These are phyloP conservation scores for Cicer pinnatifidum DNA, from an alignment of 306 rosid species.

Conservation along the genomic window DNA sequence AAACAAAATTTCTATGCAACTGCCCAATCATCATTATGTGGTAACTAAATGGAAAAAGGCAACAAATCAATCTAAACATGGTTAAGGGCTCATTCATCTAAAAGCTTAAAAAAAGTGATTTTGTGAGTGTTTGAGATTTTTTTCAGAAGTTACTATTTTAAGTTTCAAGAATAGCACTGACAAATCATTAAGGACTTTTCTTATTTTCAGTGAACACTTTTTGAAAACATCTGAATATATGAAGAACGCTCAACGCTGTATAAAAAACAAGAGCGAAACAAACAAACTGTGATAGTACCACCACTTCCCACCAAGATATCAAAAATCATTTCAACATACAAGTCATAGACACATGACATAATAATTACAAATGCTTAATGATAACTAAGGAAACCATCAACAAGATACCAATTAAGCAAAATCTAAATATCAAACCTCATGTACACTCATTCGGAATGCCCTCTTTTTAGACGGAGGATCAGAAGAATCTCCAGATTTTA, in stretches of 20 bases:
- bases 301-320: neutral
- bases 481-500: conserved; percentile 48
- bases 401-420: conserved; percentile 19
- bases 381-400: conserved; percentile 18
- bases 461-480: conserved; percentile 56
- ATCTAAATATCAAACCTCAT: conserved; percentile 70
- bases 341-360: neutral
- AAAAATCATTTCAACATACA: neutral
- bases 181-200: neutral
- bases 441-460: conserved; percentile 88
- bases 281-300: neutral
- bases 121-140: neutral
- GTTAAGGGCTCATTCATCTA: neutral
- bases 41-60: conserved; percentile 7
- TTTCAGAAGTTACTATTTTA: neutral
- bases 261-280: neutral
- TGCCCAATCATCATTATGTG: conserved; percentile 26
- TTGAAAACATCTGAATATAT: neutral
- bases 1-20: neutral
- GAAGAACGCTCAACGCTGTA: neutral
- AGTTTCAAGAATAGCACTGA: conserved; percentile 1
- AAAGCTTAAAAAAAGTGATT: conserved; percentile 8
- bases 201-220: neutral
- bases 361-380: neutral
- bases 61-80: conserved; percentile 9